A percentile compares a stretch with the other conserved stretches of the same genome.
phyloP scores from a whole-genome alignment of 345 rosid genomes.

The Trapa incisa region DNA sequence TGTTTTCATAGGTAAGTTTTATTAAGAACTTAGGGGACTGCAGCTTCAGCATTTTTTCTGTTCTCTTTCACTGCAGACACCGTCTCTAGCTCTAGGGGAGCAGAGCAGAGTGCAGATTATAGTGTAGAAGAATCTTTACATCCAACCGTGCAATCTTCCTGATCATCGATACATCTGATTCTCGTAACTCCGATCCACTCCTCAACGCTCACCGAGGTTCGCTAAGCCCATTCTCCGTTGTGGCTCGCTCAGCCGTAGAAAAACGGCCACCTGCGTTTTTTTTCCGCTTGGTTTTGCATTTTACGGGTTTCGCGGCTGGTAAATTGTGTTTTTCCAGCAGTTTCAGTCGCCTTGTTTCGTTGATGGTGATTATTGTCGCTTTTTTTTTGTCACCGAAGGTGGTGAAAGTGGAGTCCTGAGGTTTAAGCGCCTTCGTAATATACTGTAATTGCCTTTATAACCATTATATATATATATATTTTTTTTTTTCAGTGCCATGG shows the following conservation, averaged over 20 bases:
- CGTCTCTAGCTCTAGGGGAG: too few species aligned
- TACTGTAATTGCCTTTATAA: background rate
- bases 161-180: background rate
- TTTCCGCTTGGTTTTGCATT: background rate
- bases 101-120: background rate
- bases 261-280: background rate
- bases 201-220: background rate
- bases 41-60: too few species aligned
- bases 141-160: background rate
- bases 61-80: too few species aligned
- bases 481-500: slow-evolving; percentile 2
- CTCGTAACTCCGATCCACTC: too few species aligned
- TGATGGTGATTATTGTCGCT: background rate
- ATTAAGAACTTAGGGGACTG: too few species aligned
- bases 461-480: background rate
- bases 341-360: background rate
- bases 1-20: too few species aligned
- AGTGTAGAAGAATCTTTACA: background rate
- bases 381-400: background rate
- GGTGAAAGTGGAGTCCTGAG: background rate
- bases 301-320: background rate
- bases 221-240: background rate
- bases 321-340: background rate
- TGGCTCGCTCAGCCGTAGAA: background rate
- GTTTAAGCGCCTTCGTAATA: background rate